phyloP scores from a whole-genome alignment of 2,329 filamentous ascomycete species.

The Alternaria atra region DNA sequence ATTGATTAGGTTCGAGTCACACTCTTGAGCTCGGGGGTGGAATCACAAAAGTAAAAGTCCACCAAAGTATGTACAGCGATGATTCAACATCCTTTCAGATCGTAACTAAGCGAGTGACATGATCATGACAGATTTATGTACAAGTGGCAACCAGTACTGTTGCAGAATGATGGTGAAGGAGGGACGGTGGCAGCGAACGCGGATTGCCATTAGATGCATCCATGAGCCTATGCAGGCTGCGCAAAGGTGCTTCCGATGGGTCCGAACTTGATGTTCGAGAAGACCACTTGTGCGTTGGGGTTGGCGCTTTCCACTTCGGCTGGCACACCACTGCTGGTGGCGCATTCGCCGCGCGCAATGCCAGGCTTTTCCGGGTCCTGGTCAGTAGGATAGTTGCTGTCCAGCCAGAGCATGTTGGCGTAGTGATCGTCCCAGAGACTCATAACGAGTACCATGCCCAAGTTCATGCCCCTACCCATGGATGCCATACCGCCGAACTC shows the following conservation, averaged over 20 bases:
- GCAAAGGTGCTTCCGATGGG: conserved; percentile 42
- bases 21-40: not conserved
- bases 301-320: conserved; percentile 32
- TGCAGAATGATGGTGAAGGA: not conserved
- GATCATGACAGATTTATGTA: not conserved
- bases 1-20: not conserved
- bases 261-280: conserved; percentile 44
- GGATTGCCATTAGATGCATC: not conserved
- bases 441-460: conserved; percentile 71
- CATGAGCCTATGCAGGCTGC: conserved; percentile 27
- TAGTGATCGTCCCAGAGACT: conserved; percentile 70
- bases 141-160: not conserved
- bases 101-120: not conserved
- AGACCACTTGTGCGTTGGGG: conserved; percentile 35
- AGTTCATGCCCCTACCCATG: conserved; percentile 63
- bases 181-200: too few relatives aligned
- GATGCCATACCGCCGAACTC: conserved; percentile 64
- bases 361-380: conserved; percentile 38
- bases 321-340: conserved; percentile 37
- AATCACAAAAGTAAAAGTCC: not conserved
- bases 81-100: not conserved
- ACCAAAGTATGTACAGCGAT: not conserved
- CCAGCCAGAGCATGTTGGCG: conserved; percentile 77
- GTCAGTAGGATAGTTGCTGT: conserved; percentile 68
- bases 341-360: conserved; percentile 41